A percentile compares a stretch with the other conserved stretches of the same genome.
Evolutionary conservation across 108 stramenopile species (phyloP).

Genomic region (Nannochloropsis salina): DNA sequence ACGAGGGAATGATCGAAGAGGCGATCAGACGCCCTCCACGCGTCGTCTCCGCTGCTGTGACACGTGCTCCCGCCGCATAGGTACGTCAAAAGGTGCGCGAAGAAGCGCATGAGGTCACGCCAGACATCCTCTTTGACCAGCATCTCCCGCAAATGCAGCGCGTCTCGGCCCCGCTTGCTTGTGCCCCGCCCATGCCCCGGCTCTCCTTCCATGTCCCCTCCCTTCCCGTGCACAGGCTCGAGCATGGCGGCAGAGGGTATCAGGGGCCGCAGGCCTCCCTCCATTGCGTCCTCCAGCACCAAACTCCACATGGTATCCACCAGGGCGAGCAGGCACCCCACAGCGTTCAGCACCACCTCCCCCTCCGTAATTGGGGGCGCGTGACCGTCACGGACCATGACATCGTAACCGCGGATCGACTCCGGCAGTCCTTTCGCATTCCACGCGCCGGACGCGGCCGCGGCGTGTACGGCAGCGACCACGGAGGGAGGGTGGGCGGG

Average conservation of each 20-base stretch:
- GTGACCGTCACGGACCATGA: not conserved
- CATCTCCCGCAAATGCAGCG: not conserved
- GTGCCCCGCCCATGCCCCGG: not conserved
- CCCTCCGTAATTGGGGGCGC: not conserved
- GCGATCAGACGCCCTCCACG: not conserved
- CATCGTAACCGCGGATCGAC: not conserved
- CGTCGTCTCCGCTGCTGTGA: not conserved
- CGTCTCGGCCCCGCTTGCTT: not conserved
- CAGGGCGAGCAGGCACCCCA: not conserved
- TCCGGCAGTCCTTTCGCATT: not conserved
- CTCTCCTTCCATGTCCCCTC: not conserved
- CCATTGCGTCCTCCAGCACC: not conserved
- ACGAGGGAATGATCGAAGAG: not conserved
- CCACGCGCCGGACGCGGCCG: not conserved
- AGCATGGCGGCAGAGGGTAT: not conserved
- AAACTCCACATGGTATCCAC: not conserved
- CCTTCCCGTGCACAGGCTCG: not conserved
- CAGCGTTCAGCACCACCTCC: not conserved
- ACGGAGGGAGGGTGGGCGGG: not conserved
- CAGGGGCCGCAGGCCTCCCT: not conserved
- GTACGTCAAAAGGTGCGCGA: not conserved
- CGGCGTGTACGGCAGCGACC: not conserved
- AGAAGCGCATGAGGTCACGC: not conserved
- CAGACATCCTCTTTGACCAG: not conserved
- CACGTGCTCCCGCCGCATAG: not conserved